phyloP scores from a whole-genome alignment of 768 basidiomycete genomes.

The Psilocybe cubensis region DNA sequence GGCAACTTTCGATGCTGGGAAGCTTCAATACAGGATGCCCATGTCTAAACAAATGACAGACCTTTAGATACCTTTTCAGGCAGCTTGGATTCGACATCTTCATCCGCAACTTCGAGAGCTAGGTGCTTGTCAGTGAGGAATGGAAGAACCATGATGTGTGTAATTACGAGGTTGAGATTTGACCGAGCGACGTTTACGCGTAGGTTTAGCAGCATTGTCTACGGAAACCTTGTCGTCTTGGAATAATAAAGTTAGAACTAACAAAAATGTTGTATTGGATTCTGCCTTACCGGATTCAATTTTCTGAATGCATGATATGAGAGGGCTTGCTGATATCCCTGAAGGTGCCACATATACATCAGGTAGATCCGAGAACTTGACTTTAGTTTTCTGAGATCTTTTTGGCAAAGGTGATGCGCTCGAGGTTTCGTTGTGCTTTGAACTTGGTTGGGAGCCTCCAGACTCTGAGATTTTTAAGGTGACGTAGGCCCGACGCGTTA shows the following conservation, averaged over 20 bases:
- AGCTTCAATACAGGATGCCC: background rate
- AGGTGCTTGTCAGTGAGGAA: background rate
- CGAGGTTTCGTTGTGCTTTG: background rate
- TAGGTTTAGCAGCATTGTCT: background rate
- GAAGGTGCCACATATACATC: slow-evolving; percentile 43
- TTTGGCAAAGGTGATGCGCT: background rate
- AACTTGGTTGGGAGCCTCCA: background rate
- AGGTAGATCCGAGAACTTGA: slow-evolving; percentile 64
- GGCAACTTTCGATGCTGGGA: slow-evolving; percentile 13
- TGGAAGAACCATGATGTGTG: background rate
- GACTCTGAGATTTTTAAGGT: background rate
- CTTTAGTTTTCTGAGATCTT: slow-evolving; percentile 32
- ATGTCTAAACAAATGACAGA: background rate
- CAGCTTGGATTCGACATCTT: background rate
- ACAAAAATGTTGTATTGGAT: background rate
- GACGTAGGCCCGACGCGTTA: slow-evolving; percentile 1
- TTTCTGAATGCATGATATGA: slow-evolving; percentile 39
- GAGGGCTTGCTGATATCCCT: slow-evolving; percentile 44
- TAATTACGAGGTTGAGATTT: background rate
- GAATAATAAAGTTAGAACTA: background rate
- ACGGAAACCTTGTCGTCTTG: background rate
- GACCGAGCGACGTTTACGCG: slow-evolving; percentile 1
- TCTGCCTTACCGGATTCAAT: background rate
- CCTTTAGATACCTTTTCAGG: background rate
- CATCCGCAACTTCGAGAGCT: background rate